phyloP scores from a whole-genome alignment of 768 basidiomycete species.

The Auriscalpium orientale region DNA sequence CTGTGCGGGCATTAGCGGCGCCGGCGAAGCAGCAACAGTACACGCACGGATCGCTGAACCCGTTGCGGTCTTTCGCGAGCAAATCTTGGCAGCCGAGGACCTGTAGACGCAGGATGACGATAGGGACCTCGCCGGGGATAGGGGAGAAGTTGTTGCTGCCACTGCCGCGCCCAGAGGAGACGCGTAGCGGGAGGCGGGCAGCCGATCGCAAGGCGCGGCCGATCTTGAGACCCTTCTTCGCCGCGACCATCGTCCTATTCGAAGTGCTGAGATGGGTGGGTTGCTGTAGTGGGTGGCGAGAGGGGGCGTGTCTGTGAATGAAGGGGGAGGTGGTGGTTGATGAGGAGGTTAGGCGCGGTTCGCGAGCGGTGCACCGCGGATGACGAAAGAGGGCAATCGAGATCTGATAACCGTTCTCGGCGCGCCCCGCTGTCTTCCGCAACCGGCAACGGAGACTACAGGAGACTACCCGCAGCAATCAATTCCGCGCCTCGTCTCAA shows the following conservation, averaged over 20 bases:
- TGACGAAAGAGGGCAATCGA: background rate
- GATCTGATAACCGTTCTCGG: background rate
- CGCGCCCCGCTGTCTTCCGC: too few species aligned
- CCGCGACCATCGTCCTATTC: background rate
- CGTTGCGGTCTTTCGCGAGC: slow-evolving; percentile 55
- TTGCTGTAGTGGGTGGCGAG: background rate
- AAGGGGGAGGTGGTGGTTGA: background rate
- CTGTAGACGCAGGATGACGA: slow-evolving; percentile 62
- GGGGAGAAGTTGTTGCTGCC: slow-evolving; percentile 35
- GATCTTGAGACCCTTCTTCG: slow-evolving; percentile 41
- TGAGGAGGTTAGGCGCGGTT: background rate
- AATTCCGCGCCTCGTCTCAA: too few species aligned
- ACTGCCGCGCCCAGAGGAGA: slow-evolving; percentile 33
- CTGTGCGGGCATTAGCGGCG: slow-evolving; percentile 27
- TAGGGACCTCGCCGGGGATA: slow-evolving; percentile 52
- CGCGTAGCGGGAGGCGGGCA: slow-evolving; percentile 44
- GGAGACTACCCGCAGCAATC: too few species aligned
- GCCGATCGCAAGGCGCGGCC: slow-evolving; percentile 55
- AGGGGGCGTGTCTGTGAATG: background rate
- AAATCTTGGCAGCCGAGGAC: slow-evolving; percentile 58
- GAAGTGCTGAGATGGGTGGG: background rate
- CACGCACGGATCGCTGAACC: slow-evolving; percentile 73
- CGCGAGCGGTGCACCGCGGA: background rate
- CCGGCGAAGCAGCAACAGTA: background rate
- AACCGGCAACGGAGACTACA: too few species aligned